Percentiles rank a stretch among this genome's conserved stretches.
phyloP scores from a whole-genome alignment of 345 rosid species.

The Draba incana region DNA sequence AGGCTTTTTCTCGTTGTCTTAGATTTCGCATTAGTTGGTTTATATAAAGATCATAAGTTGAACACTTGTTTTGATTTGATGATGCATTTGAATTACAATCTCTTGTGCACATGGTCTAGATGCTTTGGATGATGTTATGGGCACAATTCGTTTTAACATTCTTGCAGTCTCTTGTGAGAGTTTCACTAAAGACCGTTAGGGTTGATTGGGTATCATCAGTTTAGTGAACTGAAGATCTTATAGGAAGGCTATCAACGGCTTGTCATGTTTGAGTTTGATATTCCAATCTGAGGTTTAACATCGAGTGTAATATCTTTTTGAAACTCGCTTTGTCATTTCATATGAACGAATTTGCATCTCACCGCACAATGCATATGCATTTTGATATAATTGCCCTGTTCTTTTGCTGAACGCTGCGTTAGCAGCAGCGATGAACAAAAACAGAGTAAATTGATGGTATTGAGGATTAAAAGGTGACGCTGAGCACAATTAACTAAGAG shows the following conservation, averaged over 20 bases:
- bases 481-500: no score
- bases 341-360: neutral
- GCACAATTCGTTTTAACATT: neutral
- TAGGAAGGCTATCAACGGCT: no score
- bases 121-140: neutral
- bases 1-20: neutral
- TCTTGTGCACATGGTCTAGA: conserved; percentile 17
- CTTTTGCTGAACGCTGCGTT: no score
- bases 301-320: neutral
- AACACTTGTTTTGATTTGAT: conserved; percentile 9
- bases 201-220: no score
- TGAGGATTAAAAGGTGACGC: no score
- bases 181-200: neutral
- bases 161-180: neutral
- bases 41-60: conserved; percentile 14
- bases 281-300: no score
- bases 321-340: neutral
- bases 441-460: no score
- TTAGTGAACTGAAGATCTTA: no score
- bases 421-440: no score
- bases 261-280: no score
- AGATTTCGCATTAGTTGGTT: conserved; percentile 20
- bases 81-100: conserved; percentile 19
- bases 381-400: neutral
- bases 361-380: neutral